These are phyloP conservation scores for Pachyrhizus erosus DNA, from an alignment of 306 rosid genomes.

Conservation along the genomic window DNA sequence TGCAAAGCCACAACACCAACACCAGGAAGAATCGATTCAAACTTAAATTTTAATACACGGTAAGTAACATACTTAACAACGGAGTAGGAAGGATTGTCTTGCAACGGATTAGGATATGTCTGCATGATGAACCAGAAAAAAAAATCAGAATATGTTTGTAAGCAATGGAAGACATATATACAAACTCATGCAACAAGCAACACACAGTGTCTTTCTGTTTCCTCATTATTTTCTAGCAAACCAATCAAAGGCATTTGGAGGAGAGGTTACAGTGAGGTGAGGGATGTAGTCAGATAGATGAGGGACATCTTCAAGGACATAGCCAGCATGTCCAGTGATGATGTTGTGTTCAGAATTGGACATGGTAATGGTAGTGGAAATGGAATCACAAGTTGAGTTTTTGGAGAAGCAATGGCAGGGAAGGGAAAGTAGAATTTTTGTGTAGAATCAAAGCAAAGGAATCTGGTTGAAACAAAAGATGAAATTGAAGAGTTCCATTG, in stretches of 20 bases:
- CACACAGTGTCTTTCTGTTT: neutral
- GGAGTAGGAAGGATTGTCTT: conserved; percentile 82
- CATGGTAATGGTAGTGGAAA: neutral
- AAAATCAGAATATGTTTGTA: neutral
- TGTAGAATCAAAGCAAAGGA: conserved; percentile 51
- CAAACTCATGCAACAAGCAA: neutral
- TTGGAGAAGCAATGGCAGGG: conserved; percentile 23
- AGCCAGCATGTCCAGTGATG: conserved; percentile 43
- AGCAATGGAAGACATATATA: neutral
- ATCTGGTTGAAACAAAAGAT: conserved; percentile 25
- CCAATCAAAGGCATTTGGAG: neutral
- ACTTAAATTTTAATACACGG: neutral
- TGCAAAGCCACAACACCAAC: neutral
- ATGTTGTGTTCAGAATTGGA: conserved; percentile 1
- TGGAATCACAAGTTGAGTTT: neutral
- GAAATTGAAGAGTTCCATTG: conserved; percentile 34
- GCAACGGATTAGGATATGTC: conserved; percentile 82
- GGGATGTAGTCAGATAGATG: conserved; percentile 72
- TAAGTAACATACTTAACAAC: conserved; percentile 71
- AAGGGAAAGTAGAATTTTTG: conserved; percentile 6
- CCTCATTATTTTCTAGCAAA: neutral
- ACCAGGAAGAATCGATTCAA: neutral
- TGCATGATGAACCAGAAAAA: conserved; percentile 45
- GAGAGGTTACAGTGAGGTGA: conserved; percentile 56
- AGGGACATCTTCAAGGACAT: conserved; percentile 77